These are phyloP conservation scores for Trichosporon sp. DNA, from an alignment of 1,284 basidiomycete species.

Conservation along the genomic window DNA sequence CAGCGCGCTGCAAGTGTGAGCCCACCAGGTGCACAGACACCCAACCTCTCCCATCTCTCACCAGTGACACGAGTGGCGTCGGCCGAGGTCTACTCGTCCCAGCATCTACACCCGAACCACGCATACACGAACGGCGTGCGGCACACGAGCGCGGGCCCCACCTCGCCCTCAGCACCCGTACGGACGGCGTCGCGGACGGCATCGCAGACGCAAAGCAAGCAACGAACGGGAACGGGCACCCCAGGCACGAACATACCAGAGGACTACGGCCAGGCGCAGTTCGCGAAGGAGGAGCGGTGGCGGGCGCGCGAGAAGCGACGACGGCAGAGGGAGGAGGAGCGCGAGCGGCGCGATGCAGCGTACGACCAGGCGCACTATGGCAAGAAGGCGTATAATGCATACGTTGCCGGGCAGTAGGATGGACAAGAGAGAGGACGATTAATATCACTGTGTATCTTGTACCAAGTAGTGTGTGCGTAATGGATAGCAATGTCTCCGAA, in stretches of 20 bases:
- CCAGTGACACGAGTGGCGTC: background rate
- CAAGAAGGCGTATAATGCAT: background rate
- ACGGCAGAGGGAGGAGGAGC: background rate
- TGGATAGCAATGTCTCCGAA: too few species aligned
- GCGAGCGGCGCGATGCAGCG: conserved; percentile 1
- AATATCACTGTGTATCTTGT: too few species aligned
- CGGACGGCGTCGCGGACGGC: background rate
- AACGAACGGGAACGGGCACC: background rate
- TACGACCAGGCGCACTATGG: conserved; percentile 4
- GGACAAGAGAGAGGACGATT: too few species aligned
- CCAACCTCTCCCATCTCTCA: background rate
- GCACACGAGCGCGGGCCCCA: background rate
- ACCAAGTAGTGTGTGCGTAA: too few species aligned
- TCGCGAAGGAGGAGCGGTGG: conserved; percentile 3
- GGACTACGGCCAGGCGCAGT: conserved; percentile 4
- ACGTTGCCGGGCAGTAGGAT: background rate
- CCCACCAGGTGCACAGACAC: background rate
- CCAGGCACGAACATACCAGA: background rate
- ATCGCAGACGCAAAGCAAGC: background rate
- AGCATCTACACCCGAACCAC: background rate
- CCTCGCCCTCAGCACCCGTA: too few species aligned
- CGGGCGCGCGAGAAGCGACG: background rate
- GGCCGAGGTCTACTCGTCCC: background rate
- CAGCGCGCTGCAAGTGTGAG: background rate
- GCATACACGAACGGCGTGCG: background rate